phyloP scores from a whole-genome alignment of 2,329 filamentous ascomycete species.

The Aspergillus cejpii region DNA sequence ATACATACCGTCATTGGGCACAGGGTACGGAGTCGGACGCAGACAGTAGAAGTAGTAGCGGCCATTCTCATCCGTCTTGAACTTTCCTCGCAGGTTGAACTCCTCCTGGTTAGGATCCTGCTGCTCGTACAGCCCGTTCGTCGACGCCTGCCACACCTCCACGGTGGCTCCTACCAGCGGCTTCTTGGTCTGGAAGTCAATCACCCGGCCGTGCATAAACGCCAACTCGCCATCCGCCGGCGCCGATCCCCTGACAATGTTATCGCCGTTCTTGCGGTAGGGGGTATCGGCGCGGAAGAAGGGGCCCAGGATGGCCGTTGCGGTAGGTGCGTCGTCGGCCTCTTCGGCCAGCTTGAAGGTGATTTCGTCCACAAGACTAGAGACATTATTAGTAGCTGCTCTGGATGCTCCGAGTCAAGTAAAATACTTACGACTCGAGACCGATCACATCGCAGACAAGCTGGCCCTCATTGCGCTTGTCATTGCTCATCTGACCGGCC shows the following conservation, averaged over 20 bases:
- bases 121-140: conserved; percentile 67
- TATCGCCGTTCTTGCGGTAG: conserved; percentile 60
- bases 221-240: conserved; percentile 49
- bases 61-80: conserved; percentile 60
- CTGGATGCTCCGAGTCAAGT: neutral
- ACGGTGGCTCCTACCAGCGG: conserved; percentile 61
- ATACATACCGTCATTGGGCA: conserved; percentile 46
- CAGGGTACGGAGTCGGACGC: conserved; percentile 53
- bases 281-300: conserved; percentile 75
- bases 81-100: conserved; percentile 67
- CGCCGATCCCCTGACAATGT: conserved; percentile 53
- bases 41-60: conserved; percentile 58
- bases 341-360: conserved; percentile 58
- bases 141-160: conserved; percentile 73
- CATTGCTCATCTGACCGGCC: conserved; percentile 57
- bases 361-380: conserved; percentile 68
- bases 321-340: conserved; percentile 53
- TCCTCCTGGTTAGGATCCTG: conserved; percentile 65
- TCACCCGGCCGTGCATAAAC: conserved; percentile 59
- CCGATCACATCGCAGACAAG: conserved; percentile 54
- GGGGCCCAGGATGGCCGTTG: conserved; percentile 74
- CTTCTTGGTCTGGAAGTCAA: conserved; percentile 54
- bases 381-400: neutral
- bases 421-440: conserved; percentile 47
- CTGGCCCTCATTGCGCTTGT: conserved; percentile 58